Conservation (phyloP, 257 asterid genomes). For the Fraxinus quadrangulata region DNA sequence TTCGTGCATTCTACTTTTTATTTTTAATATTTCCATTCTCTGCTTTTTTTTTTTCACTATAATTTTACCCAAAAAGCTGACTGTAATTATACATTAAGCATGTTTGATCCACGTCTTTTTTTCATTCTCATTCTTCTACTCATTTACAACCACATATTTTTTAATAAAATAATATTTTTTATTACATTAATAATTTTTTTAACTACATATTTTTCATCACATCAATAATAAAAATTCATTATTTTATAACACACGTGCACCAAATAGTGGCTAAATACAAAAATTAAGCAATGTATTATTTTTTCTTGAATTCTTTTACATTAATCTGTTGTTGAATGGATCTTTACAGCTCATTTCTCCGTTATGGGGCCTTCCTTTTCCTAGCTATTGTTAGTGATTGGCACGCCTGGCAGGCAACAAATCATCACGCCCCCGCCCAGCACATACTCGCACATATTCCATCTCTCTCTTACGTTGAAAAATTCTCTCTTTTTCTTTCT, state of each 20-base stretch:
- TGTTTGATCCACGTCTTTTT: too few relatives aligned
- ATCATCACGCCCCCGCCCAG: slow-evolving; percentile 38
- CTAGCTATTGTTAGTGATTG: slow-evolving; percentile 46
- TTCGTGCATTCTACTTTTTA: not conserved
- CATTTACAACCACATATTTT: too few relatives aligned
- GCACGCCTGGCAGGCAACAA: slow-evolving; percentile 41
- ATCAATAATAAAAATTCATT: too few relatives aligned
- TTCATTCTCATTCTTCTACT: too few relatives aligned
- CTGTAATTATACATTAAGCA: slow-evolving; percentile 7
- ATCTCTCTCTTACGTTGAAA: slow-evolving; percentile 13
- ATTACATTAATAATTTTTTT: too few relatives aligned
- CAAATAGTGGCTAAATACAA: too few relatives aligned
- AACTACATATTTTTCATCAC: too few relatives aligned
- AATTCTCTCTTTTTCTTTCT: slow-evolving; percentile 16
- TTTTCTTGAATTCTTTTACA: slow-evolving; percentile 13
- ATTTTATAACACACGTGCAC: too few relatives aligned
- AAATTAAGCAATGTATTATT: not conserved
- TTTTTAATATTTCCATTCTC: not conserved
- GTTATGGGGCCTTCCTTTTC: slow-evolving; percentile 26
- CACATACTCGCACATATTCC: slow-evolving; percentile 16
- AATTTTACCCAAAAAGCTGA: slow-evolving; percentile 21
- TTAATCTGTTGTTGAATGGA: slow-evolving; percentile 8
- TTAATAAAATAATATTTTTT: too few relatives aligned
- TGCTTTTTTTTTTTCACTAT: not conserved
- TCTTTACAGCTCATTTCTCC: slow-evolving; percentile 26